Evolutionary conservation across 1,284 basidiomycete species (phyloP).

Genomic region (Ceratobasidium sp.): DNA sequence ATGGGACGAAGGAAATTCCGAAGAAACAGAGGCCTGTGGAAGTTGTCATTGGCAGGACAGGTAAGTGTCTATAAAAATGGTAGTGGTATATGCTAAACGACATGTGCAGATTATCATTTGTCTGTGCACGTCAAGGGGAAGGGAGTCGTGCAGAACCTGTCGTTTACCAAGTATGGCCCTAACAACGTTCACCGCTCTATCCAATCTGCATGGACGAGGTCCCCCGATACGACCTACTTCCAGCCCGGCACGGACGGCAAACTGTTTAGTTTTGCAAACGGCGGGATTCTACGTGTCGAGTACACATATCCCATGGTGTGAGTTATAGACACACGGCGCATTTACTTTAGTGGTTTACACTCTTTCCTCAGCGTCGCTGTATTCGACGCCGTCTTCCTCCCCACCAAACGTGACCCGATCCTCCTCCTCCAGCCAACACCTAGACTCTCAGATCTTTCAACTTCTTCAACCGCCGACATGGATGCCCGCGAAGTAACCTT

Average conservation of each 20-base stretch:
- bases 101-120: constrained; percentile 52
- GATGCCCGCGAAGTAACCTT: constrained; percentile 66
- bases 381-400: constrained; percentile 74
- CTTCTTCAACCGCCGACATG: constrained; percentile 47
- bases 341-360: constrained; percentile 42
- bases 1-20: constrained; percentile 62
- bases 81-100: background rate
- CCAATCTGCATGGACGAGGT: constrained; percentile 73
- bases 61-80: constrained; percentile 58
- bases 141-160: constrained; percentile 71
- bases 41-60: constrained; percentile 83
- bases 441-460: constrained; percentile 64
- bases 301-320: constrained; percentile 68
- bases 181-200: constrained; percentile 76
- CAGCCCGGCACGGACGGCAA: constrained; percentile 80
- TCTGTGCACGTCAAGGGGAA: constrained; percentile 52
- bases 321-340: constrained; percentile 45
- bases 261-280: constrained; percentile 69
- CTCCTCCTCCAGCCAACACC: constrained; percentile 82
- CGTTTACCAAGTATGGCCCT: constrained; percentile 85
- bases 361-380: constrained; percentile 69
- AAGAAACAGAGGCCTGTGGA: constrained; percentile 60
- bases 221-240: constrained; percentile 79
- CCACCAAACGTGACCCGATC: constrained; percentile 66
- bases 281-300: constrained; percentile 66